Base-by-base conservation (phyloP, 768 basidiomycete species). In the Mrakia hoshinonis region DNA sequence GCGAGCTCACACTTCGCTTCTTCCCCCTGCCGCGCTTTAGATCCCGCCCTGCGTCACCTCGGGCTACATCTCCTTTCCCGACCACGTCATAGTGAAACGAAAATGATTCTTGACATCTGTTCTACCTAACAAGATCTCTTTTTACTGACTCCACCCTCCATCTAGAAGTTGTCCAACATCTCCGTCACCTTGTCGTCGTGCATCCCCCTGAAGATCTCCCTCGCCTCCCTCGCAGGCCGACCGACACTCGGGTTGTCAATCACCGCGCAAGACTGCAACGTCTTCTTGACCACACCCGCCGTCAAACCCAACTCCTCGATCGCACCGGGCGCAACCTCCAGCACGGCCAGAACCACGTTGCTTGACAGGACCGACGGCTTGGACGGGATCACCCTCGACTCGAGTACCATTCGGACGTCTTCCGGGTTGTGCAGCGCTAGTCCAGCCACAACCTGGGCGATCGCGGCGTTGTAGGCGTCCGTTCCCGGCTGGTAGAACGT, bases 191-290 rank as follows among this genome's bases (percentile, higher is more conserved):
- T 47, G 15, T 64, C 68, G 20, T 54, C 31, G 7, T 34, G 65
- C 0, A 60, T 72, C n/a, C 67, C 72, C 3, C 74, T 81, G 15
- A 75, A 76, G 29, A 88, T 69, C 64, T 95, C 92, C 73, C 87
- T 83, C 2, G 92, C 88, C 76, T 94, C 91, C 54, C 92, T 82
- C 9, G 91, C 89, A 0, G 91, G 91, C 58, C 91, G 82, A 12
- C 89, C 83, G 52, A 94, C 85, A 24, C 84, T 82, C 2, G 89
- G 86, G 46, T 85, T 85, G 52, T 92, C 90, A 73, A 83, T 86
- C 3, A 72, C 64, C 1, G 83, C 85, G 0, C 85, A 83, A 75
- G 87, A 85, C 73, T 89, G 87, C 65, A 86, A 81, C 3, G 89
- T 83, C 78, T 92, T 92, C 78, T 87, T 85, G 0, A 88, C 85